phyloP scores from a whole-genome alignment of 2,329 filamentous ascomycete species.

The Colletotrichum godetiae region DNA sequence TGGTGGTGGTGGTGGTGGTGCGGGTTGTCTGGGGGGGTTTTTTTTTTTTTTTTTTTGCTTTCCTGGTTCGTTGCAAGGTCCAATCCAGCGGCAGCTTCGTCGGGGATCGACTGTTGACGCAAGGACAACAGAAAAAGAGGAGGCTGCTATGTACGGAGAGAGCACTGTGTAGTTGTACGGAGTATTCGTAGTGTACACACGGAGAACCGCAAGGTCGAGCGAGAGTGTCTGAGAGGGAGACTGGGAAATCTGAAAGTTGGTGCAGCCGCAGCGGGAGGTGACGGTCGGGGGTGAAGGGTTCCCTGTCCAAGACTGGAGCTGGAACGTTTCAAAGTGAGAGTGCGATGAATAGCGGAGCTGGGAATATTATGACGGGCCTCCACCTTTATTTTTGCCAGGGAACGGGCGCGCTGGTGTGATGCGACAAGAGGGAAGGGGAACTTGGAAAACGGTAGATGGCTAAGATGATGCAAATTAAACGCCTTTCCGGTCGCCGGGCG shows the following conservation, averaged over 20 bases:
- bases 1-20: not conserved
- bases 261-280: conserved; percentile 20
- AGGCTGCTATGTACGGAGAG: conserved; percentile 7
- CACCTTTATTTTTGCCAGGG: conserved; percentile 10
- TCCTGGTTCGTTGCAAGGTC: conserved; percentile 1
- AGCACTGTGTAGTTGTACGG: too few species aligned
- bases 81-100: conserved; percentile 6
- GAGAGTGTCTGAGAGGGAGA: not conserved
- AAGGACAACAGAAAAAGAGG: not conserved
- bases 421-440: conserved; percentile 5
- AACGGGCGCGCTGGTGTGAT: conserved; percentile 21
- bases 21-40: not conserved
- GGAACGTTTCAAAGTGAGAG: conserved; percentile 33
- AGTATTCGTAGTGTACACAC: too few species aligned
- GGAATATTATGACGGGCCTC: conserved; percentile 32
- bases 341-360: conserved; percentile 32
- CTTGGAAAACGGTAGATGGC: not conserved
- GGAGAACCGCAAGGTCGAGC: too few species aligned
- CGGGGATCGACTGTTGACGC: conserved; percentile 30
- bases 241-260: conserved; percentile 19
- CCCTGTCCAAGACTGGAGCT: conserved; percentile 34
- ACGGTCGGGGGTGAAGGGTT: conserved; percentile 21
- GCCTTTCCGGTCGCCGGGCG: conserved; percentile 13
- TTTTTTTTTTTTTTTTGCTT: too few species aligned
- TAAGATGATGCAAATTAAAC: conserved; percentile 26